Percentiles rank a stretch among this genome's conserved stretches.
Conservation (phyloP, 1,284 basidiomycete species). For the Tilletia caries region DNA sequence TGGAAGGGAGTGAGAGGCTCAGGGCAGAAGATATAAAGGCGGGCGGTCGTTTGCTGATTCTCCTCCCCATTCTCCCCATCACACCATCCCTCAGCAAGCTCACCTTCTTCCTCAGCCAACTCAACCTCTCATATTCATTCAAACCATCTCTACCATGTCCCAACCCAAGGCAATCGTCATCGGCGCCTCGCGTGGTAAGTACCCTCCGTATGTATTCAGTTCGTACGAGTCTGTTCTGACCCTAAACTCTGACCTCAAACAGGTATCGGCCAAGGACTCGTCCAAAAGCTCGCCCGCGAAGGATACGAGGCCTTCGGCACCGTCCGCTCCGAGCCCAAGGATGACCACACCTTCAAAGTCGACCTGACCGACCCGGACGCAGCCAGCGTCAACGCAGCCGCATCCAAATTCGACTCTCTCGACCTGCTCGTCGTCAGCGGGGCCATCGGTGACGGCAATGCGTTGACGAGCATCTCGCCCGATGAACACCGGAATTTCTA, state of each 20-base stretch:
- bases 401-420: slow-evolving; percentile 12
- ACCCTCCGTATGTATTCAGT: too few species aligned
- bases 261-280: slow-evolving; percentile 19
- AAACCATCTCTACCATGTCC: slow-evolving; percentile 1
- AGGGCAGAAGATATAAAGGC: too few species aligned
- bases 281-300: slow-evolving; percentile 2
- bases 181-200: background rate
- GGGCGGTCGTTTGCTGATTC: too few species aligned
- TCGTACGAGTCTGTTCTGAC: too few species aligned
- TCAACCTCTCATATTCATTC: too few species aligned
- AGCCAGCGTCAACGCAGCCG: slow-evolving; percentile 2
- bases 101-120: too few species aligned
- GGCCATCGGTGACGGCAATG: background rate
- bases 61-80: too few species aligned
- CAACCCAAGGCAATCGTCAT: slow-evolving; percentile 4
- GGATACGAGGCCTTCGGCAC: slow-evolving; percentile 13
- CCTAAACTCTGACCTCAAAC: background rate
- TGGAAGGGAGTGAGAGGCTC: too few species aligned
- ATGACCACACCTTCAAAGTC: slow-evolving; percentile 13
- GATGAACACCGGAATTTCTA: background rate
- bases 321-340: background rate
- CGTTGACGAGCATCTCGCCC: slow-evolving; percentile 7
- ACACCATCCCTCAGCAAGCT: too few species aligned
- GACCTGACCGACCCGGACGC: slow-evolving; percentile 15
- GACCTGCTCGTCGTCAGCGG: slow-evolving; percentile 20